These are phyloP conservation scores for Lepidium africanum DNA, from an alignment of 345 rosid genomes.

Conservation along the genomic window DNA sequence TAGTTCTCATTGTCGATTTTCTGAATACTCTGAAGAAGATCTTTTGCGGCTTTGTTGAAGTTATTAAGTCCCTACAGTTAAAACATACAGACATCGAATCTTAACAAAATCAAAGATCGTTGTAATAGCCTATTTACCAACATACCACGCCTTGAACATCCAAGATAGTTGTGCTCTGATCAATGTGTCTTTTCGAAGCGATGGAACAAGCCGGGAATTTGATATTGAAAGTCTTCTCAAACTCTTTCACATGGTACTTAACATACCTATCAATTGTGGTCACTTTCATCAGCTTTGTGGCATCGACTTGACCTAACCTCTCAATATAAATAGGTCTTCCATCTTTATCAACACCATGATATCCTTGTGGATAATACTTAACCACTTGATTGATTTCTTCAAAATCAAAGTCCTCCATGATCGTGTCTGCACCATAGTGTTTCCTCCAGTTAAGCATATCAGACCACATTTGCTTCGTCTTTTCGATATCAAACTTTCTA, in stretches of 20 bases:
- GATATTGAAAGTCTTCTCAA: conserved; percentile 61
- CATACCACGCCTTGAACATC: conserved; percentile 96
- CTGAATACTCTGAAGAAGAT: conserved; percentile 60
- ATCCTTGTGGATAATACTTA: conserved; percentile 79
- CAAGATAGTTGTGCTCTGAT: conserved; percentile 87
- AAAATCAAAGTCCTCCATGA: conserved; percentile 39
- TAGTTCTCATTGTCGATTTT: conserved; percentile 75
- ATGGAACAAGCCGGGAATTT: conserved; percentile 82
- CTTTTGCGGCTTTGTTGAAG: conserved; percentile 78
- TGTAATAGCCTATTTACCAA: not conserved
- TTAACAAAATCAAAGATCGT: too few relatives aligned
- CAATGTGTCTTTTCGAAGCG: conserved; percentile 66
- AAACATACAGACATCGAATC: not conserved
- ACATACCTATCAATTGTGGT: conserved; percentile 74
- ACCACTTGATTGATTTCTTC: conserved; percentile 65
- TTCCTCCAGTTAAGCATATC: too few relatives aligned
- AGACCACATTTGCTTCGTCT: too few relatives aligned
- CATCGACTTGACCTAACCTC: conserved; percentile 72
- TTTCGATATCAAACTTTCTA: too few relatives aligned
- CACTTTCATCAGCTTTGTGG: conserved; percentile 72
- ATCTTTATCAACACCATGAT: conserved; percentile 91
- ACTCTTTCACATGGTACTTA: conserved; percentile 80
- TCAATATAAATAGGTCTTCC: conserved; percentile 83
- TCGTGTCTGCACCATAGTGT: too few relatives aligned
- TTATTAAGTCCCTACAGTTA: conserved; percentile 63